A percentile compares a stretch with the other conserved stretches of the same genome.
These are phyloP conservation scores for Serendipita vermifera DNA, from an alignment of 768 basidiomycete species.

Conservation along the genomic window DNA sequence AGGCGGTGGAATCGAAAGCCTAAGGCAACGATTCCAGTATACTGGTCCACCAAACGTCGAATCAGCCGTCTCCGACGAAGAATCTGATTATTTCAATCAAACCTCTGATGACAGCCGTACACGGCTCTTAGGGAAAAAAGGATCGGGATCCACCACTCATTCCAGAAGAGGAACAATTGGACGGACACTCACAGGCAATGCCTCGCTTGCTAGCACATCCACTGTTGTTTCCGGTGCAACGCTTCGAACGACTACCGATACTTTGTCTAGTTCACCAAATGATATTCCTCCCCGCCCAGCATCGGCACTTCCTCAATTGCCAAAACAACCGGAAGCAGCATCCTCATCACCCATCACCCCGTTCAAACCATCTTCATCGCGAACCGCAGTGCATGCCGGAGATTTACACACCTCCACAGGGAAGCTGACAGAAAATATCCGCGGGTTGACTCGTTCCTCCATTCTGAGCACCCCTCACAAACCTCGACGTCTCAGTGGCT, in stretches of 20 bases:
- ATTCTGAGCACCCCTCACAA: conserved; percentile 10
- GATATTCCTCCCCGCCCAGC: neutral
- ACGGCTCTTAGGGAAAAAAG: neutral
- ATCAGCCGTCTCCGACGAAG: conserved; percentile 10
- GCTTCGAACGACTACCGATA: conserved; percentile 14
- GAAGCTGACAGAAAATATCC: conserved; percentile 20
- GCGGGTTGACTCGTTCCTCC: conserved; percentile 15
- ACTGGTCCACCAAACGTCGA: conserved; percentile 23
- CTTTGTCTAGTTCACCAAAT: neutral
- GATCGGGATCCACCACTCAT: neutral
- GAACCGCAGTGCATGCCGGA: conserved; percentile 58
- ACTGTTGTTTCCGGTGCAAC: neutral
- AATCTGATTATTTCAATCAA: conserved; percentile 12
- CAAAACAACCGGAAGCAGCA: conserved; percentile 14
- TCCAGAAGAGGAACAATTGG: conserved; percentile 1
- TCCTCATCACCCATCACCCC: conserved; percentile 15
- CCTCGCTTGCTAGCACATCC: conserved; percentile 5
- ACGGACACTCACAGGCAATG: neutral
- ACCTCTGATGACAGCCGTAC: neutral
- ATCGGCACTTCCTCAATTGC: neutral
- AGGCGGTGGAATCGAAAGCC: conserved; percentile 74
- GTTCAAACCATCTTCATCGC: conserved; percentile 24
- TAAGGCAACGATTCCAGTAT: conserved; percentile 81
- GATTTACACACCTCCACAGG: conserved; percentile 54
- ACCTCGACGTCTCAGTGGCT: neutral